phyloP scores from a whole-genome alignment of 2,329 filamentous ascomycete species.

The Chaetomium strumarium region DNA sequence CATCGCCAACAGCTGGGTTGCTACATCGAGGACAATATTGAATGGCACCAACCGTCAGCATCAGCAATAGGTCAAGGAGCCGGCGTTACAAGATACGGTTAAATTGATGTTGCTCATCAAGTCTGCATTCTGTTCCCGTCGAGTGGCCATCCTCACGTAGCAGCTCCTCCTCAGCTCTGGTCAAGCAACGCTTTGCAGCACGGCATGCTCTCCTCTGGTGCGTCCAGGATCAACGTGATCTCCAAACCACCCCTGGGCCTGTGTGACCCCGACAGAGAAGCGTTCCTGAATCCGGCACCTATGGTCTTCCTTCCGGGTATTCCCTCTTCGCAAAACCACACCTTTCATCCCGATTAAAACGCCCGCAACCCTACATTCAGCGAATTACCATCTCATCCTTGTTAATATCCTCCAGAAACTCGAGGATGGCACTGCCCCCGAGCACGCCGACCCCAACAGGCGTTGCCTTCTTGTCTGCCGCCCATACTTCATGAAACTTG shows the following conservation, averaged over 20 bases:
- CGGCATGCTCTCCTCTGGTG: not conserved
- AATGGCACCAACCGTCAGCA: not conserved
- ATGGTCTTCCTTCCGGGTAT: too few species aligned
- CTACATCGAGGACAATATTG: too few species aligned
- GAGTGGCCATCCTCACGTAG: not conserved
- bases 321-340: not conserved
- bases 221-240: not conserved
- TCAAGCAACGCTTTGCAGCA: constrained; percentile 12
- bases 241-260: not conserved
- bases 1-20: too few species aligned
- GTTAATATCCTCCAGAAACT: constrained; percentile 73
- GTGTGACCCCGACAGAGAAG: not conserved
- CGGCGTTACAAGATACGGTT: not conserved
- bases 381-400: constrained; percentile 67
- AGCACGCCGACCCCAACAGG: constrained; percentile 54
- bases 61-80: not conserved
- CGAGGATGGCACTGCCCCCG: constrained; percentile 79
- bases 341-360: not conserved
- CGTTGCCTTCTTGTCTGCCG: constrained; percentile 51
- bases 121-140: not conserved
- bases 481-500: constrained; percentile 95
- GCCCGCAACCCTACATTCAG: constrained; percentile 34
- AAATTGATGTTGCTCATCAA: constrained; percentile 1
- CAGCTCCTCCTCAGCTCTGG: not conserved
- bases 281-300: too few species aligned